These are phyloP conservation scores for Dothiorella sarmentorum DNA, from an alignment of 2,329 filamentous ascomycete species.

Conservation along the genomic window DNA sequence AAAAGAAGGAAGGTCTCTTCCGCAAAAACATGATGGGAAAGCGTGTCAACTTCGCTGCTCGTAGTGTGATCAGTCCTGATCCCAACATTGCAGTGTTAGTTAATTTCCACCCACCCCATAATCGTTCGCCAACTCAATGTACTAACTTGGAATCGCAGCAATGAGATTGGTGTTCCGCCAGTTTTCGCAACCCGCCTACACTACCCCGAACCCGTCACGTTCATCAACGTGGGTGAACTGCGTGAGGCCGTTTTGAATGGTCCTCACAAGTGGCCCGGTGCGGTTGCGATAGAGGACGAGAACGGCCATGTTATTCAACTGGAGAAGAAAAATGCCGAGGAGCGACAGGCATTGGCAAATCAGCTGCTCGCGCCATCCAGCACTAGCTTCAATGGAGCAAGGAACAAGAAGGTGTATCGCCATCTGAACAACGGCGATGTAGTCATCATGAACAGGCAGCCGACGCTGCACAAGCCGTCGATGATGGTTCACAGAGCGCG, in stretches of 20 bases:
- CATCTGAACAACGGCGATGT: conserved; percentile 96
- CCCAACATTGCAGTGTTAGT: conserved; percentile 99
- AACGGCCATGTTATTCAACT: conserved; percentile 87
- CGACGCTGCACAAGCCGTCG: conserved; percentile 95
- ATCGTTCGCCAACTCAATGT: too few species aligned
- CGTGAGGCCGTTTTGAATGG: conserved; percentile 96
- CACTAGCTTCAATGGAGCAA: conserved; percentile 68
- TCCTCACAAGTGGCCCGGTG: conserved; percentile 88
- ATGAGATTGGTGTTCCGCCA: conserved; percentile 97
- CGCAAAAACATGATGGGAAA: conserved; percentile 99
- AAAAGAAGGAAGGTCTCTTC: conserved; percentile 98
- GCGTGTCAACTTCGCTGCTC: conserved; percentile 95
- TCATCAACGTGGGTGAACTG: conserved; percentile 93
- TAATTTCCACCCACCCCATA: too few species aligned
- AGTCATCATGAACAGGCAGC: conserved; percentile 97
- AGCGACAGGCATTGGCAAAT: conserved; percentile 85
- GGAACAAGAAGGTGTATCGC: conserved; percentile 93
- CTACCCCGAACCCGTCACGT: conserved; percentile 95
- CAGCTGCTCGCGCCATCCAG: conserved; percentile 84
- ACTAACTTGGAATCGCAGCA: too few species aligned
- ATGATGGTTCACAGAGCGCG: conserved; percentile 97
- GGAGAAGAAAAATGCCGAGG: conserved; percentile 80
- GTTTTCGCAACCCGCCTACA: conserved; percentile 96
- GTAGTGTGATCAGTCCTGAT: conserved; percentile 96
- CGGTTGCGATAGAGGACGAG: conserved; percentile 91